Conservation (phyloP, 2,329 filamentous ascomycete genomes). For the Penicillium italicum region DNA sequence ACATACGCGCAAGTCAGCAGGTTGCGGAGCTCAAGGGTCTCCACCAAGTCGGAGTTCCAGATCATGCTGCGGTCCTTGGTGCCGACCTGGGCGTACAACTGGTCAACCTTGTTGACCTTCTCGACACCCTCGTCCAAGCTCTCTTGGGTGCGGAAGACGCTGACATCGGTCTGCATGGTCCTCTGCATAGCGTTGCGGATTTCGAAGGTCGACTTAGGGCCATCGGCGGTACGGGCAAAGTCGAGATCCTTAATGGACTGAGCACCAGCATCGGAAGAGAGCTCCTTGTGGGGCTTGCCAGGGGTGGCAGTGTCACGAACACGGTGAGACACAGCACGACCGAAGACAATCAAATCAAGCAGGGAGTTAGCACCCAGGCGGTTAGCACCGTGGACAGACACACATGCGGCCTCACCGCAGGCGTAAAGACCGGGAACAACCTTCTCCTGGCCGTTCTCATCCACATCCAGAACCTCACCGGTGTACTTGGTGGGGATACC, state of each 20-base stretch:
- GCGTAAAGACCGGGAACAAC: slow-evolving; percentile 93
- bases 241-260: slow-evolving; percentile 84
- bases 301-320: slow-evolving; percentile 92
- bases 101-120: slow-evolving; percentile 82
- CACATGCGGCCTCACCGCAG: slow-evolving; percentile 94
- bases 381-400: slow-evolving; percentile 97
- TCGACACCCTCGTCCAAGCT: slow-evolving; percentile 88
- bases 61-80: slow-evolving; percentile 99
- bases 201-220: slow-evolving; percentile 82
- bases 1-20: slow-evolving; percentile 92
- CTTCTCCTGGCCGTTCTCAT: slow-evolving; percentile 82
- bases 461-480: slow-evolving; percentile 87
- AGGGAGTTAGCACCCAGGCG: slow-evolving; percentile 97
- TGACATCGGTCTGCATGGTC: slow-evolving; percentile 96
- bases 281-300: slow-evolving; percentile 72
- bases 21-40: slow-evolving; percentile 93
- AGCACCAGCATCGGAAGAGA: slow-evolving; percentile 80
- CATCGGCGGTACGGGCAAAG: slow-evolving; percentile 75
- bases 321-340: slow-evolving; percentile 93
- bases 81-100: slow-evolving; percentile 74
- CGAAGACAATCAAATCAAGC: slow-evolving; percentile 94
- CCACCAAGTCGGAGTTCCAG: slow-evolving; percentile 97
- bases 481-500: slow-evolving; percentile 98
- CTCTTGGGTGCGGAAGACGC: slow-evolving; percentile 93
- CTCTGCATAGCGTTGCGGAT: slow-evolving; percentile 93